Evolutionary conservation across 352 stramenopile species (phyloP), one percentile per base, ranked within the genome.

Genomic region (Bremia lactucae): DNA sequence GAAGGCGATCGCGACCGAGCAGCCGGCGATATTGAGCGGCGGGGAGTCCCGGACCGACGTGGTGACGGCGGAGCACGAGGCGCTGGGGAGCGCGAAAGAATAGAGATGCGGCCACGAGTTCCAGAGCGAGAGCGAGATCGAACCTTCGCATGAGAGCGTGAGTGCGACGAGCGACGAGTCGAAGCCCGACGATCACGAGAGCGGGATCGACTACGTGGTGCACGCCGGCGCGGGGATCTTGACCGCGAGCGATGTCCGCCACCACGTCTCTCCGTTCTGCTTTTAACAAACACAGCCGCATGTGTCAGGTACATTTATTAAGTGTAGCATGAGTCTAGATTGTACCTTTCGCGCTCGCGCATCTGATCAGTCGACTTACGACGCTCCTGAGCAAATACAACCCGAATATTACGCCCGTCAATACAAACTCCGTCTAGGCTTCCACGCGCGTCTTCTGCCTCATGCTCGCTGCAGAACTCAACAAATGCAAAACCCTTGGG

Each of bases 401-500:
- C 92, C 58, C 94, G 87, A 36, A 97, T 76, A 46, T 96, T 85
- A 26, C 84, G 73, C 40, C 92, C 92, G 41, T 97, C 93, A 42
- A 97, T 83, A 35, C 81, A 62, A 47, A 87, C 82, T 16, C 82
- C 83, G 61, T 97, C 87, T 55, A 97, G 73, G 47, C 88, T 87
- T 46, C 90, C 77, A 16, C 84, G 76, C 6, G 92, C 92, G 38
- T 96, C 86, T 16, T 88, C 71, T 4, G 92, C 92, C 42, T 95
- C 87, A 37, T 81, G 78, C n/a, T 94, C 83, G 31, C 72, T 93
- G 44, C 84, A 79, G 65, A 96, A 96, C 57, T 97, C 92, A 49
- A 97, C 88, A 48, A 97, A 97, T 0, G 92, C 89, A 73, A 97
- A 97, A 15, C 89, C 92, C 60, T 96, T 96, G n/a, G 86, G 67